Evolutionary conservation across 2,329 filamentous ascomycete genomes (phyloP).

Genomic region (Huntiella moniliformis): DNA sequence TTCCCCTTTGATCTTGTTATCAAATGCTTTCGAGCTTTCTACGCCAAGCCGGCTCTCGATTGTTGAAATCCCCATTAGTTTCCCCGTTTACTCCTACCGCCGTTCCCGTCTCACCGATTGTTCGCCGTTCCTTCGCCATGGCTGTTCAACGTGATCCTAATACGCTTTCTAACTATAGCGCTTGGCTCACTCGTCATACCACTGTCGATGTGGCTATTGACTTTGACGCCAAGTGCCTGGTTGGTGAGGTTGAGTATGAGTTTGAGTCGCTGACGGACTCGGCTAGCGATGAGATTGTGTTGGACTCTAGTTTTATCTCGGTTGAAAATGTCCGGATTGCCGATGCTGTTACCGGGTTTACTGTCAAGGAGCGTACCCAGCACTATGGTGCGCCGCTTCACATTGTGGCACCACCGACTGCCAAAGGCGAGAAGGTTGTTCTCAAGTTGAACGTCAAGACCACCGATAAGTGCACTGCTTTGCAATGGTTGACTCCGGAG

Average conservation of each 20-base stretch:
- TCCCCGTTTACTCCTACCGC: not conserved
- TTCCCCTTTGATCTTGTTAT: not conserved
- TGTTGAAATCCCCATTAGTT: constrained; percentile 3
- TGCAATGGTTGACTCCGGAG: constrained; percentile 86
- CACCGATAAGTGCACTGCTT: constrained; percentile 70
- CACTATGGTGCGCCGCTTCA: constrained; percentile 59
- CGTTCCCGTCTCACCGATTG: not conserved
- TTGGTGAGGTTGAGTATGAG: constrained; percentile 57
- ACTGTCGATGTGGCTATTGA: constrained; percentile 65
- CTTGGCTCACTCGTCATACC: constrained; percentile 71
- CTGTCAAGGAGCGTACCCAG: constrained; percentile 47
- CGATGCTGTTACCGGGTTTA: constrained; percentile 44
- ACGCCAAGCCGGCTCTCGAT: constrained; percentile 8
- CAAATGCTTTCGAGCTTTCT: constrained; percentile 10
- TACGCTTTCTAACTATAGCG: constrained; percentile 79
- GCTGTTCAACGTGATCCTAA: constrained; percentile 53
- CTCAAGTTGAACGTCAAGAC: constrained; percentile 56
- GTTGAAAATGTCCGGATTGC: constrained; percentile 54
- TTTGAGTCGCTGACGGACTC: constrained; percentile 60
- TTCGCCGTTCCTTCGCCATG: constrained; percentile 7
- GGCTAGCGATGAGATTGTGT: constrained; percentile 50
- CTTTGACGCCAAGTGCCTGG: constrained; percentile 60
- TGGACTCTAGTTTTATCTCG: constrained; percentile 74
- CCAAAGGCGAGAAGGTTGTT: constrained; percentile 34
- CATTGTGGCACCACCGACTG: constrained; percentile 34